Evolutionary conservation across 1,284 basidiomycete species (phyloP).

Genomic region (Irpex sp.): DNA sequence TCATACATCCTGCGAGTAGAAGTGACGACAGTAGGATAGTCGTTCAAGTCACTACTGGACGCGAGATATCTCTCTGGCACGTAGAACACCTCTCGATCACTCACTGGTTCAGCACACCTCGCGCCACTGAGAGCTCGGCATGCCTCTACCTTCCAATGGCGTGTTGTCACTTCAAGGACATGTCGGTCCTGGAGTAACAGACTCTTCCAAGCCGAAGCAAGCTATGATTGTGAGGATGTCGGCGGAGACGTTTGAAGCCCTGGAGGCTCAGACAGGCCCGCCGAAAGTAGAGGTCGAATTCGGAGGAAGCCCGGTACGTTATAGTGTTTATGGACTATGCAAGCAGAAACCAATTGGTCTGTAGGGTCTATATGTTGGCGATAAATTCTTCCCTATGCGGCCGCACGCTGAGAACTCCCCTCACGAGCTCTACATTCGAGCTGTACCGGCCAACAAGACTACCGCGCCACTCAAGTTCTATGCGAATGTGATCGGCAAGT

Average conservation of each 20-base stretch:
- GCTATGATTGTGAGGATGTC: conserved; percentile 74
- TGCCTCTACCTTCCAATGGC: conserved; percentile 59
- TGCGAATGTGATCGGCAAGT: conserved; percentile 66
- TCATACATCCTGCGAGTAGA: neutral
- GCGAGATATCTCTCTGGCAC: neutral
- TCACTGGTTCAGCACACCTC: neutral
- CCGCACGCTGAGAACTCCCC: conserved; percentile 44
- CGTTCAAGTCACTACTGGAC: neutral
- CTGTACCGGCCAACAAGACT: conserved; percentile 50
- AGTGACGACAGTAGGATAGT: neutral
- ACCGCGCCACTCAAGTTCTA: conserved; percentile 62
- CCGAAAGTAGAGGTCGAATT: conserved; percentile 58
- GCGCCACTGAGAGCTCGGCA: conserved; percentile 24
- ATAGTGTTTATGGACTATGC: conserved; percentile 1
- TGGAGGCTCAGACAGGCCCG: conserved; percentile 37
- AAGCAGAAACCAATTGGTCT: neutral
- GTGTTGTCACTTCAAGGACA: conserved; percentile 55
- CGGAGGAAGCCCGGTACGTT: conserved; percentile 49
- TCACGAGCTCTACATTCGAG: conserved; percentile 70
- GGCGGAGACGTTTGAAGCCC: conserved; percentile 60
- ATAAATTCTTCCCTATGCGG: conserved; percentile 57
- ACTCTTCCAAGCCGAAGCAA: conserved; percentile 60
- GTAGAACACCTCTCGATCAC: neutral
- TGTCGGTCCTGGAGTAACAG: conserved; percentile 46
- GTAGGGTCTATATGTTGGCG: conserved; percentile 65